Conservation (phyloP, 2,329 filamentous ascomycete genomes). For the Paecilomyces fulvus region DNA sequence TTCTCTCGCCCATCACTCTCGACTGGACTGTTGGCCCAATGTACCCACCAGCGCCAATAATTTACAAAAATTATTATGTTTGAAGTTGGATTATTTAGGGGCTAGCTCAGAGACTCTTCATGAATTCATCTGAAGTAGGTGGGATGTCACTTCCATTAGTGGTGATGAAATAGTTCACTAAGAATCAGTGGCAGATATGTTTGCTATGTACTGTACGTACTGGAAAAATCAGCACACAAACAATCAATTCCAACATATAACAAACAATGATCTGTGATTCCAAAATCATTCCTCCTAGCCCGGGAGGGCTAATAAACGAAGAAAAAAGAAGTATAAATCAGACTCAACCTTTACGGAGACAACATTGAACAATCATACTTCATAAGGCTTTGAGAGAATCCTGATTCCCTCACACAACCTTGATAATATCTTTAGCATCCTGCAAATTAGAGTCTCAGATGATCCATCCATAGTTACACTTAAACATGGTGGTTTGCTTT, state of each 20-base stretch:
- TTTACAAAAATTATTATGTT: neutral
- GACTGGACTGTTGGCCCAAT: neutral
- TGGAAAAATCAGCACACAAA: neutral
- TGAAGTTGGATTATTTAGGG: neutral
- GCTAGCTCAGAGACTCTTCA: neutral
- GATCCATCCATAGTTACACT: no score
- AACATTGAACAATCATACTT: no score
- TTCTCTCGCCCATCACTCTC: neutral
- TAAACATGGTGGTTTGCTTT: no score
- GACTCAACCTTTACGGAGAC: no score
- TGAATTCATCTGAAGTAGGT: neutral
- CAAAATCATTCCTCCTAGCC: neutral
- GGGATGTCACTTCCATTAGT: neutral
- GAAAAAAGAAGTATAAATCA: no score
- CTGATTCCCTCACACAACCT: no score
- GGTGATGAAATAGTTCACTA: no score
- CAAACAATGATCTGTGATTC: no score
- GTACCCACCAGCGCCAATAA: conserved; percentile 1
- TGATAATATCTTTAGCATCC: no score
- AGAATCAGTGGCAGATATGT: neutral
- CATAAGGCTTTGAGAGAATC: no score
- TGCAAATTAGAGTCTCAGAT: no score
- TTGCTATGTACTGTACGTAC: neutral
- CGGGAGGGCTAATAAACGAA: no score
- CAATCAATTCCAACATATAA: neutral